Conservation (phyloP, 2,329 filamentous ascomycete genomes). For the Tympanopsis confertula region DNA sequence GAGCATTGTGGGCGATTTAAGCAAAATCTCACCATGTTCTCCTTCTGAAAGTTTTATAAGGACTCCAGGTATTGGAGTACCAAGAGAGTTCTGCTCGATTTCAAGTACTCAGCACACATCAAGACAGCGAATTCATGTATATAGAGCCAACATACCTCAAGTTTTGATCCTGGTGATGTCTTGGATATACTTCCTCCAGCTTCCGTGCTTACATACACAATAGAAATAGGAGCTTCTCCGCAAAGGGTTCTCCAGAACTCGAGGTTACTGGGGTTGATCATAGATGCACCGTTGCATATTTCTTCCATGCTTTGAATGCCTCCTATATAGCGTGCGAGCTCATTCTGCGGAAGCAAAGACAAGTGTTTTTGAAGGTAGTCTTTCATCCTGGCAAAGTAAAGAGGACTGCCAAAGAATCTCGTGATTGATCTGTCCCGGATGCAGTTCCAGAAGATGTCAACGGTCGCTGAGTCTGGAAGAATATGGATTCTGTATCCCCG, state of each 20-base stretch:
- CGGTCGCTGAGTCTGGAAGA: background rate
- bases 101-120: background rate
- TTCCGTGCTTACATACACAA: background rate
- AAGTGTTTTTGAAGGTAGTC: background rate
- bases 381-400: background rate
- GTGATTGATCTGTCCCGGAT: background rate
- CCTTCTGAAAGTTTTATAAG: background rate
- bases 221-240: background rate
- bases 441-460: background rate
- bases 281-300: too few species aligned
- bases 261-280: too few species aligned
- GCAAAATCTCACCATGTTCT: background rate
- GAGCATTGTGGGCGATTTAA: background rate
- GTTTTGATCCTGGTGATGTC: background rate
- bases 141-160: background rate
- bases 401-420: background rate
- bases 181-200: background rate
- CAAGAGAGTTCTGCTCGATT: background rate
- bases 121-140: background rate
- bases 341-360: background rate
- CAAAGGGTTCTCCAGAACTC: too few species aligned
- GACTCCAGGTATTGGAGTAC: background rate
- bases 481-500: background rate
- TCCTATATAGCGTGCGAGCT: too few species aligned
- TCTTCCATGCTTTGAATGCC: too few species aligned